Evolutionary conservation across 2,329 filamentous ascomycete species (phyloP), one percentile per base, ranked within the genome.

Genomic region (Cadophora gregata): DNA sequence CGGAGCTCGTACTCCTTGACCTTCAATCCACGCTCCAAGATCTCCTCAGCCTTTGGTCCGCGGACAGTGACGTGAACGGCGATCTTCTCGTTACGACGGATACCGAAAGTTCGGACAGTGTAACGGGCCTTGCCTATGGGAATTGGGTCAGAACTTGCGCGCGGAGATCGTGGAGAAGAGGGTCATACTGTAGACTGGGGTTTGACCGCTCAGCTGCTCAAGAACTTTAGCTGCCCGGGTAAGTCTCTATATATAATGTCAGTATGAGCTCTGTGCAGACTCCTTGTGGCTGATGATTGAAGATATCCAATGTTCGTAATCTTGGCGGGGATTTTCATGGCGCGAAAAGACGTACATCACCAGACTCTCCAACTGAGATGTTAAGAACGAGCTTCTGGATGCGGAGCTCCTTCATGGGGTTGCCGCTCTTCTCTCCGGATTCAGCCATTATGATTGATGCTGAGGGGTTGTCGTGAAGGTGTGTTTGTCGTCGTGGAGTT

Each of bases 31-130:
- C 96, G 95, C 93, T 99, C 96, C 81, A 99, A 91, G 80, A 99
- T 99, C 86, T 99, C 96, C 90, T 99, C 96, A 73, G 96, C 96
- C 91, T 93, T 97, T 85, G 96, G 94, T 81, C 96, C 96, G 82
- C 96, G 96, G 86, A 99, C 94, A 81, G 96, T 99, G 81, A 99
- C 96, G 88, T 99, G 96, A 77, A 99, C 96, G 76, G 96, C 87
- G 81, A 99, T 99, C 92, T 97, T 98, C 85, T 99, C 96, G 92
- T 99, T 99, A 93, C 96, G 95, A 84, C 96, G 95, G 90, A 99
- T 99, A 91, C 96, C 96, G 85, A 99, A 99, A 81, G 95, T 98
- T 87, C 96, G 95, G 89, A 99, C 96, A 78, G 96, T 99, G 91
- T 98, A 99, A 81, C 96, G 93, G 84, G 96, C 96, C 92, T 99